Conservation (phyloP, 768 basidiomycete genomes). For the Rhizopogon rudus region DNA sequence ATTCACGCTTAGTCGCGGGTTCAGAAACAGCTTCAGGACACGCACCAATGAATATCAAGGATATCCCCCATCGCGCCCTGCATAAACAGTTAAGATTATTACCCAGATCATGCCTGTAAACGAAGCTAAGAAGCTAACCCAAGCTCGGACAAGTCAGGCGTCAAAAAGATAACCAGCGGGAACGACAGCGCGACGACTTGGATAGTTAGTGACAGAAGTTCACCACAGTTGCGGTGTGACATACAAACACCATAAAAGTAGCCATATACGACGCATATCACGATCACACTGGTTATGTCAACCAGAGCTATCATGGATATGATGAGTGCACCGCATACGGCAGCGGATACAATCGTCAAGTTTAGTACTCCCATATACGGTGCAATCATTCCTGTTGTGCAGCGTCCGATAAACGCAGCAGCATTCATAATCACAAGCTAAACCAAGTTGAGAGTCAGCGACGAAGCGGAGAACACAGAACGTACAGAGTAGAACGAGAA, state of each 20-base stretch:
- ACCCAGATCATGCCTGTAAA: neutral
- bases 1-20: neutral
- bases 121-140: conserved; percentile 28
- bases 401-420: conserved; percentile 43
- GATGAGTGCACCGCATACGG: conserved; percentile 32
- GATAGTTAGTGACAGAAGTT: neutral
- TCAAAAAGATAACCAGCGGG: conserved; percentile 40
- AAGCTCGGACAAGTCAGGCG: conserved; percentile 44
- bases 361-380: conserved; percentile 40
- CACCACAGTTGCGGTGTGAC: conserved; percentile 2
- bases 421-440: conserved; percentile 52
- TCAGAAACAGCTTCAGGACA: neutral
- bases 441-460: neutral
- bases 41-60: conserved; percentile 40
- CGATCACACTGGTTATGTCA: conserved; percentile 31
- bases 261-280: conserved; percentile 43
- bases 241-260: conserved; percentile 43
- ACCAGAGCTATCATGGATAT: conserved; percentile 42
- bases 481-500: conserved; percentile 54
- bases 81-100: neutral
- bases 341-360: conserved; percentile 31
- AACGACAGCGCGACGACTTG: conserved; percentile 35
- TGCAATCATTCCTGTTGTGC: conserved; percentile 35
- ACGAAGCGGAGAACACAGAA: neutral
- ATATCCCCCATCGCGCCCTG: conserved; percentile 40